Base-by-base conservation (phyloP, 495 filamentous ascomycete species). In the Aspergillus olivimuriae region DNA sequence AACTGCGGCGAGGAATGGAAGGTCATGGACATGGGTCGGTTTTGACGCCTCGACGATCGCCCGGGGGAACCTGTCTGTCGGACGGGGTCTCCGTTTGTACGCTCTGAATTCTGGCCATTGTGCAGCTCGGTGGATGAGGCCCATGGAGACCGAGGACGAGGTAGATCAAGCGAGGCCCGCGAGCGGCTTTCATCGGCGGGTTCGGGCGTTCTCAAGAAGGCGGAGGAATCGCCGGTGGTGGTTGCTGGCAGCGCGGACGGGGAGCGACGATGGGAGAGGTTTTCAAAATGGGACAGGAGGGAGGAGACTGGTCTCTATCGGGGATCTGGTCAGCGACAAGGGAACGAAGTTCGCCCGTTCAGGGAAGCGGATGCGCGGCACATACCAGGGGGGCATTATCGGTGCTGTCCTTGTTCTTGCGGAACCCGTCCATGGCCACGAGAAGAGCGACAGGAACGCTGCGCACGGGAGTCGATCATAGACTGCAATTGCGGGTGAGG, bases 221-320 rank as follows among this genome's bases (percentile, higher is more conserved):
- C 53, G 58, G 57, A 35, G 56, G 59, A 48, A 57, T 66, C 52
- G 57, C 44, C n/a, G n/a, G n/a, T n/a, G n/a, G 70, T 31, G 51
- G 53, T 51, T 50, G 46, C 52, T 1, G 57, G 39, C 4, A 44
- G 41, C 32, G 61, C 51, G 6, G 66, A 62, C 18, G 55, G 53
- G 8, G 60, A 54, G 39, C 58, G 77, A 40, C 69, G 56, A 50
- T 77, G 78, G 28, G 82, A 76, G 60, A 95, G 81, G 44, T 84
- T 84, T 72, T 98, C 92, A 57, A 98, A 98, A 58, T 91, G 84
- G 32, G 89, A 92, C 36, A 87, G 77, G 23, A 97, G 72, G 34
- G 91, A 94, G 32, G 92, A 98, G 19, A 98, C 92, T 0, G 92
- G 87, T 70, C 77, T 72, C 72, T 76, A 50, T 28, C 50, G 30